Base-by-base conservation (phyloP, 2,329 filamentous ascomycete genomes). In the Fusarium sp. region DNA sequence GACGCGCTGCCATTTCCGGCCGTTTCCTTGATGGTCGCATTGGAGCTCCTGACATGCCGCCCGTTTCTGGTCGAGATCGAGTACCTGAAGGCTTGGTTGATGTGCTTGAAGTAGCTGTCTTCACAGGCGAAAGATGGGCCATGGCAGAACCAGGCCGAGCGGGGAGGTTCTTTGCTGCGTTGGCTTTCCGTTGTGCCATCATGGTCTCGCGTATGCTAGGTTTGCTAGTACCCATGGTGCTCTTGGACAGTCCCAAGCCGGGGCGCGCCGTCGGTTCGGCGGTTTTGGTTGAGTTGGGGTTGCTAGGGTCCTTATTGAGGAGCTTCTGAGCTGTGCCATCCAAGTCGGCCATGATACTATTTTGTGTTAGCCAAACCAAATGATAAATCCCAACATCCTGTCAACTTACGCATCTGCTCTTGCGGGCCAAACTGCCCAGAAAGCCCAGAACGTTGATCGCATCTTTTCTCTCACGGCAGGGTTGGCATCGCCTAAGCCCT, bases 391-490 rank as follows among this genome's bases (percentile, higher is more conserved):
- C 22, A 19, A 5, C 26, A 34, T 5, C 6, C 15, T n/a, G 40
- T 43, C 25, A 29, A 60, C 88, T 80, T 81, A 92, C 85, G 80
- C 80, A 71, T 94, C 89, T 35, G 92, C 93, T 72, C 85, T 88
- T 19, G 88, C 83, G 3, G 91, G 89, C 91, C 93, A 98, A 15
- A 92, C 83, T 31, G 80, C 81, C 57, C 88, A 86, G 74, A 93
- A 97, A 0, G 82, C 81, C 95, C 95, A 99, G 75, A 91, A 99
- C 0, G 92, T 91, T 34, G 87, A 85, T 68, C 95, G 87, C 83
- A 91, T 94, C 64, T 87, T 89, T 76, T 97, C 93, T 70, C 95
- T 87, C 41, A 98, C 94, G 28, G 89, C 91, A 7, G 93, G 93
- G 71, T 98, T 97, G 11, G 94, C 83, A 79, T 99, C 95, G 22